Conservation (phyloP, 129 eudicot species). For the Escallonia herrerae region DNA sequence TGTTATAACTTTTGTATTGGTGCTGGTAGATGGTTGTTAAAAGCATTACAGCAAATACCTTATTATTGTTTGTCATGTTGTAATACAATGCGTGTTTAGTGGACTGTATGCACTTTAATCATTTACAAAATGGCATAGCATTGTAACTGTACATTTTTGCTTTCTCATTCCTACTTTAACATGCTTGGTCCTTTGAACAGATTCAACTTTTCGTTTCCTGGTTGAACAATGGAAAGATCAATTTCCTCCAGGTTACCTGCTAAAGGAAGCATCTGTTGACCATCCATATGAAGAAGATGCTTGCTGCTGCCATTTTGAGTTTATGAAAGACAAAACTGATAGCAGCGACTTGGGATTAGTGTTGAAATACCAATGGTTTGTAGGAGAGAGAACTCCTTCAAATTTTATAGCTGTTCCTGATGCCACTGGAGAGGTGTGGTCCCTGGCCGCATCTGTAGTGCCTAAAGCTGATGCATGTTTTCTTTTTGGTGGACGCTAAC, state of each 20-base stretch:
- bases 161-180: background rate
- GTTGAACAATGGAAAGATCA: constrained; percentile 86
- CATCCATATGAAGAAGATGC: constrained; percentile 95
- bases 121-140: too few relatives aligned
- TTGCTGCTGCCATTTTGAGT: constrained; percentile 81
- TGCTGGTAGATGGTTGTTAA: too few relatives aligned
- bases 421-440: constrained; percentile 63
- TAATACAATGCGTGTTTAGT: too few relatives aligned
- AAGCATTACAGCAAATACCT: too few relatives aligned
- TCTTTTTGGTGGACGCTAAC: constrained; percentile 1
- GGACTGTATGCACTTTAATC: too few relatives aligned
- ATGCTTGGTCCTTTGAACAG: constrained; percentile 33
- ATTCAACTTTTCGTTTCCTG: constrained; percentile 80
- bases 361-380: constrained; percentile 84
- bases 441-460: background rate
- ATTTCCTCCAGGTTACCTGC: constrained; percentile 75
- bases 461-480: background rate
- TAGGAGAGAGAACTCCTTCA: constrained; percentile 64
- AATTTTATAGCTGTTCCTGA: constrained; percentile 57
- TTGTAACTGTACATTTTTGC: background rate
- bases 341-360: constrained; percentile 43
- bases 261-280: constrained; percentile 68
- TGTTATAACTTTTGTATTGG: too few relatives aligned
- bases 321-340: constrained; percentile 44
- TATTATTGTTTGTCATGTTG: too few relatives aligned